Conservation (phyloP, 345 rosid genomes). For the rapeseed (Brassica napus) region DNA sequence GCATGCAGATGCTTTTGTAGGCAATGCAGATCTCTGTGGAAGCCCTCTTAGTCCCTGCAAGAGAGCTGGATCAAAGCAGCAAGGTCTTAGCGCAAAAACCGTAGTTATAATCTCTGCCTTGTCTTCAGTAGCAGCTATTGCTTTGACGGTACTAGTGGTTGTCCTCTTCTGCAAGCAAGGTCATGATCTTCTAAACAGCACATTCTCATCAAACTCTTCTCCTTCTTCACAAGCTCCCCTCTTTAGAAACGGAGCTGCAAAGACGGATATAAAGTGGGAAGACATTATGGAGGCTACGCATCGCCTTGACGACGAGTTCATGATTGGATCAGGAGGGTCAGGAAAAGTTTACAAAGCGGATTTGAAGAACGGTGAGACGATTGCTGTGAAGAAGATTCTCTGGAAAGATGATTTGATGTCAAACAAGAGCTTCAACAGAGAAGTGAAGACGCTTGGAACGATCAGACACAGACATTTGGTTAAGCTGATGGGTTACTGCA, state of each 20-base stretch:
- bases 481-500: slow-evolving; percentile 81
- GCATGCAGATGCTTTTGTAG: slow-evolving; percentile 65
- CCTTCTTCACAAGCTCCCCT: slow-evolving; percentile 66
- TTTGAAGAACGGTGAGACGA: slow-evolving; percentile 53
- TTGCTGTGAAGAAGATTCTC: slow-evolving; percentile 76
- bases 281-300: slow-evolving; percentile 83
- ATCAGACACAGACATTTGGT: slow-evolving; percentile 83
- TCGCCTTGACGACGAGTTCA: slow-evolving; percentile 66
- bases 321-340: slow-evolving; percentile 91
- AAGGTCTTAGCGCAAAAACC: slow-evolving; percentile 45
- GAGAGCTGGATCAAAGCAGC: slow-evolving; percentile 23
- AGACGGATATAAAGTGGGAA: slow-evolving; percentile 70
- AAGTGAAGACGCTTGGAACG: slow-evolving; percentile 74
- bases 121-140: slow-evolving; percentile 56
- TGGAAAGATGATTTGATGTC: slow-evolving; percentile 68
- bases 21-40: slow-evolving; percentile 76
- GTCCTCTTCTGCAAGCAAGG: slow-evolving; percentile 47
- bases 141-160: slow-evolving; percentile 52
- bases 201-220: slow-evolving; percentile 50
- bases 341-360: slow-evolving; percentile 78
- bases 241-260: slow-evolving; percentile 55
- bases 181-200: slow-evolving; percentile 43
- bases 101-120: slow-evolving; percentile 62
- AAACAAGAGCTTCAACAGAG: slow-evolving; percentile 78
- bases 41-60: slow-evolving; percentile 63